Base-by-base conservation (phyloP, 23 red algal genomes). In the Gracilaria domingensis region DNA sequence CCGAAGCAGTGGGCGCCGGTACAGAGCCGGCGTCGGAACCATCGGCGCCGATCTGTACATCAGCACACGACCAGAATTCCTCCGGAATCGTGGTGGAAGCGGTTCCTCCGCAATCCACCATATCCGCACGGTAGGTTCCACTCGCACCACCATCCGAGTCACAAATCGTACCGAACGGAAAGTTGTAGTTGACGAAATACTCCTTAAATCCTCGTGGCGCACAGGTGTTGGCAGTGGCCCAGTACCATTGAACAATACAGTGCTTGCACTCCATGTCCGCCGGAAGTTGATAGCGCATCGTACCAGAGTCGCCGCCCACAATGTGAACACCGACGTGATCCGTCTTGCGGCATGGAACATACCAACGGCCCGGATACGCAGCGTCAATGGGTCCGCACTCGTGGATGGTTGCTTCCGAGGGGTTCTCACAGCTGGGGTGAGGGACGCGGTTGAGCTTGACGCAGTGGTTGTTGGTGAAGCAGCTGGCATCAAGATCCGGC, bases 181-280 rank as follows among this genome's bases (percentile, higher is more conserved):
- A 50, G 37, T 81, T 73, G 42, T 61, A 69, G 51, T 58, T 60
- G 51, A 81, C 62, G 37, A 91, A 81, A 75, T 91, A 91, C 21
- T 91, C 32, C 36, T 67, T 37, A 30, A 91, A 71, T 20, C 87
- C 87, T 29, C 90, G 50, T 29, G 90, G 90, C 18, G 78, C 81
- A 50, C 90, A 93, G 2, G 79, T 78, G 80, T 93, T 93, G 67
- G 79, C 80, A 2, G 90, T 93, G 65, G 80, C 80, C 90, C 90
- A 93, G 81, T 93, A 93, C 90, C 79, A 83, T 42, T 83, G 79
- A n/a, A 93, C 65, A n/a, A 93, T 81, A 81, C 71, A 83, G 60
- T 73, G 77, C 71, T 85, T 86, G 79, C 80, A 83, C 16, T 37
- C 35, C 25, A 85, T 23, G 67, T 54, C 45, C 30, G 40, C 34